Evolutionary conservation across 371 early-diverging fungal species (phyloP).

Genomic region (Apophysomyces elegans): DNA sequence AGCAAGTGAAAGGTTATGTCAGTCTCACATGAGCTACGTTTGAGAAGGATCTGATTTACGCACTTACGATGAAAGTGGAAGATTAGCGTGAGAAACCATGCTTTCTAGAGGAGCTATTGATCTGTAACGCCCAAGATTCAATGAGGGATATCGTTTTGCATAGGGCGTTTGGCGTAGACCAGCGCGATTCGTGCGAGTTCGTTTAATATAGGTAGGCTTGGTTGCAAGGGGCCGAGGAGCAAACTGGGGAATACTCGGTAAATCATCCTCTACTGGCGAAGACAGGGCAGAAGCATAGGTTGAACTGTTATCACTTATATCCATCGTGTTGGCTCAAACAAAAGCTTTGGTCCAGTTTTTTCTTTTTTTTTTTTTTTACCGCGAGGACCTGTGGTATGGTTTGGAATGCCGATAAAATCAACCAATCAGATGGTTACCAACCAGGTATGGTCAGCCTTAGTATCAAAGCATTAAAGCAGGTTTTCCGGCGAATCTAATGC

Average conservation of each 20-base stretch:
- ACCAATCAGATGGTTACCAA: too few species aligned
- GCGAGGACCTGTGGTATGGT: too few species aligned
- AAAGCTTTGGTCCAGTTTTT: background rate
- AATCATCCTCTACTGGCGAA: background rate
- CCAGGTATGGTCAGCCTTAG: too few species aligned
- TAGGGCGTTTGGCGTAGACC: background rate
- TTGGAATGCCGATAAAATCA: too few species aligned
- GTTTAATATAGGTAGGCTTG: slow-evolving; percentile 1
- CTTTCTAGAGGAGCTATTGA: background rate
- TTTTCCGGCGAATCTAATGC: too few species aligned
- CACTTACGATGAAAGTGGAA: slow-evolving; percentile 2
- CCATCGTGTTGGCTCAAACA: background rate
- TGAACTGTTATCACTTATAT: background rate
- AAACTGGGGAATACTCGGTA: background rate
- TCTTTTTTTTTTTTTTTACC: background rate
- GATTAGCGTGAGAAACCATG: background rate
- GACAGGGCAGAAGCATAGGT: background rate
- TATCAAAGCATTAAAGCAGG: too few species aligned
- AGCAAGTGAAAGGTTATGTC: too few species aligned
- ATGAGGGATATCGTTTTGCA: background rate
- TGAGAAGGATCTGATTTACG: background rate
- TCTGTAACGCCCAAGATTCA: background rate
- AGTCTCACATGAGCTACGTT: background rate
- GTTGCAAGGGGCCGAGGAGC: slow-evolving; percentile 5
- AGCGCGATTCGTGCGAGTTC: slow-evolving; percentile 1